Evolutionary conservation across 257 asterid species (phyloP).

Genomic region (Buddleja alternifolia): DNA sequence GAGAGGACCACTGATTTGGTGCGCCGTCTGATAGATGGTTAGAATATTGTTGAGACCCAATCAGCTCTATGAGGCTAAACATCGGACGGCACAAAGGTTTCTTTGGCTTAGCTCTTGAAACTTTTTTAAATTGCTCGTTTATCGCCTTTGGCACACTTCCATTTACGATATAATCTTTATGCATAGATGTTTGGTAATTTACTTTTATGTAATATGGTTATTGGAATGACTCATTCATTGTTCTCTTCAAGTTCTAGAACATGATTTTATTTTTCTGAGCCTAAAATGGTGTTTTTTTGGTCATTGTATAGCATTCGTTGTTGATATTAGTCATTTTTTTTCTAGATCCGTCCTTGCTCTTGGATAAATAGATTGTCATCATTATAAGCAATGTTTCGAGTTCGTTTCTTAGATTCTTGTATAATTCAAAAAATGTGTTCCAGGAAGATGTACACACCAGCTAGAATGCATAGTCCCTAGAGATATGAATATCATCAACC

Average conservation of each 20-base stretch:
- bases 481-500: neutral
- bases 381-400: neutral
- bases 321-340: no score
- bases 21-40: constrained; percentile 71
- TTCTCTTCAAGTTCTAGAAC: no score
- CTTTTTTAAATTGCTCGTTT: neutral
- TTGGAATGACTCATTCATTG: no score
- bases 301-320: no score
- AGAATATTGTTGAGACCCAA: constrained; percentile 71
- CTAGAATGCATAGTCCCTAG: neutral
- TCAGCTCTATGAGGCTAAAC: constrained; percentile 66
- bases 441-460: neutral
- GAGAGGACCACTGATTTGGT: constrained; percentile 73
- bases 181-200: no score
- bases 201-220: no score
- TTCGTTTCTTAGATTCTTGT: neutral
- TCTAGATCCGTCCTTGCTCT: neutral
- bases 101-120: constrained; percentile 63
- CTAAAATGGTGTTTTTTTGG: no score
- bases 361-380: neutral
- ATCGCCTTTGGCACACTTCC: neutral
- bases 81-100: constrained; percentile 75
- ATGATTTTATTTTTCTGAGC: no score
- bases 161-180: no score
- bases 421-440: no score